Conservation (phyloP, 2,329 filamentous ascomycete genomes). For the Fusarium brachygibbosum region DNA sequence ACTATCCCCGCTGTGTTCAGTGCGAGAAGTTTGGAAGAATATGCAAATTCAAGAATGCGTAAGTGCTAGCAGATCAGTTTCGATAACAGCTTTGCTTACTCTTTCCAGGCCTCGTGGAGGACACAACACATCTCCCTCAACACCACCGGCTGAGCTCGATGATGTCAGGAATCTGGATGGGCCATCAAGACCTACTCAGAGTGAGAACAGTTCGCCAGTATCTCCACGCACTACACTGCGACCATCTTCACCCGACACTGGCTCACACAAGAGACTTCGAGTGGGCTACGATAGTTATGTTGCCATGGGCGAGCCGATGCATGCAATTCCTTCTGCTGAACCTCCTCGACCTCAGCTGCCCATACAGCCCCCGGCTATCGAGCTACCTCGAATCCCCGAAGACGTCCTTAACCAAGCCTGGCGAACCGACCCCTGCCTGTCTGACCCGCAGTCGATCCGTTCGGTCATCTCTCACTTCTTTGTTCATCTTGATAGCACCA, state of each 20-base stretch:
- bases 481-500: constrained; percentile 57
- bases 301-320: constrained; percentile 52
- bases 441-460: constrained; percentile 58
- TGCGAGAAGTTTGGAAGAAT: constrained; percentile 91
- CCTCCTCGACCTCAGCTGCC: constrained; percentile 54
- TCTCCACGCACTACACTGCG: constrained; percentile 60
- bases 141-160: constrained; percentile 65
- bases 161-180: constrained; percentile 56
- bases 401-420: constrained; percentile 64
- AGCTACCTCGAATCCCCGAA: constrained; percentile 64
- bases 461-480: constrained; percentile 60
- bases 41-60: constrained; percentile 90
- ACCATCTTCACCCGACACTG: constrained; percentile 52
- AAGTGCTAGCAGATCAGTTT: constrained; percentile 59
- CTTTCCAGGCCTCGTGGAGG: constrained; percentile 66
- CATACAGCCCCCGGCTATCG: constrained; percentile 55
- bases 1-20: constrained; percentile 87
- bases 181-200: constrained; percentile 55
- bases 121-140: constrained; percentile 68
- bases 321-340: constrained; percentile 53
- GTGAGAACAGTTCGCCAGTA: constrained; percentile 62
- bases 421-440: constrained; percentile 64
- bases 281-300: constrained; percentile 63
- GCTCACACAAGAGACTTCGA: constrained; percentile 64
- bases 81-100: constrained; percentile 14